Base-by-base conservation (phyloP, 2,329 filamentous ascomycete species). In the Calonectria pteridis region DNA sequence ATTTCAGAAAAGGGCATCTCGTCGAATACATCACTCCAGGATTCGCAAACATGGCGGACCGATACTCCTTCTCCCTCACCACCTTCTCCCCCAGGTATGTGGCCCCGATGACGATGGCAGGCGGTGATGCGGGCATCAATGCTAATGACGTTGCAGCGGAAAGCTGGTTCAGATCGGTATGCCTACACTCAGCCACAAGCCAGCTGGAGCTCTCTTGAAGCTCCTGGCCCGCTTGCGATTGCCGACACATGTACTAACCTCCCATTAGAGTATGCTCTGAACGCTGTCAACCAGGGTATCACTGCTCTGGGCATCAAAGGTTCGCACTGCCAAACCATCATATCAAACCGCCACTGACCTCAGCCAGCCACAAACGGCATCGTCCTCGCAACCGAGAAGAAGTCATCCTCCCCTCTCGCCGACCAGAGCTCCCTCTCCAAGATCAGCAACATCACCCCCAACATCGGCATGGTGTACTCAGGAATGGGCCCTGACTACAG, bases 381-480 rank as follows among this genome's bases (percentile, higher is more conserved):
- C 84, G 97, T 99, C 78, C 94, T 99, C 78, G 97, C 97, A 76
- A 99, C 97, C 77, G 97, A 99, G 89, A 99, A 99, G 92, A 99
- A 99, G 88, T 98, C 96, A 55, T 98, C 96, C 46, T 98, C 97
- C 64, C 96, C 97, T 67, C 94, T 99, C 82, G 96, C 98, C 89
- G 97, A 99, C 84, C 93, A 97, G 81, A 92, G 94, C 81, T 98
- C 97, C 50, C 93, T 98, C 78, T 97, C 96, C 82, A 99, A 99
- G 90, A 95, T 99, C 88, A 98, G 95, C 85, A 92, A 97, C 85
- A 96, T 99, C 88, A 99, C 97, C 62, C 97, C 97, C 82, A 97
- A 99, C 90, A 98, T 99, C 86, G 97, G 97, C 85, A 98, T 98
- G 95, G 97, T 99, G 82, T 99, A 99, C 89, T 96, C 95, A 67